These are phyloP conservation scores for Candida qinlingensis DNA, from an alignment of 805 yeast genomes.

Conservation along the genomic window DNA sequence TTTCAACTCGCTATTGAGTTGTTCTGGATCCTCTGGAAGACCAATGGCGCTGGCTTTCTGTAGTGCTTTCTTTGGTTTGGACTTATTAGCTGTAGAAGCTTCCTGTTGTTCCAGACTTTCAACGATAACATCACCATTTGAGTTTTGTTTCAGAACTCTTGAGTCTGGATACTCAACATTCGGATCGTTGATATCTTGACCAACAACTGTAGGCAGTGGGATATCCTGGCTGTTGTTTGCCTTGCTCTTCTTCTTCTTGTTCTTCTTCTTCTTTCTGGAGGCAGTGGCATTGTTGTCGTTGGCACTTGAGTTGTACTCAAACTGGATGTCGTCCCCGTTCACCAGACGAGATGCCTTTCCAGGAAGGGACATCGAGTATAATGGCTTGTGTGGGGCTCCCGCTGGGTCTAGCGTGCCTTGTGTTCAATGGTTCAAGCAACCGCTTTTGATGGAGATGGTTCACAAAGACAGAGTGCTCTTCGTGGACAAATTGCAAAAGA, in stretches of 20 bases:
- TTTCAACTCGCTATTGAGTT: slow-evolving; percentile 24
- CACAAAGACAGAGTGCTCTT: too few relatives aligned
- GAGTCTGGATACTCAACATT: slow-evolving; percentile 66
- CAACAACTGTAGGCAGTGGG: slow-evolving; percentile 14
- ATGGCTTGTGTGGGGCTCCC: not conserved
- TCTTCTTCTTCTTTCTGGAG: slow-evolving; percentile 19
- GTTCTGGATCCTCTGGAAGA: slow-evolving; percentile 16
- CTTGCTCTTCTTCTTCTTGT: slow-evolving; percentile 31
- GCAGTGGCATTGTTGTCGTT: slow-evolving; percentile 2
- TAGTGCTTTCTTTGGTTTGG: slow-evolving; percentile 35
- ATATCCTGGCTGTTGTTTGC: slow-evolving; percentile 7
- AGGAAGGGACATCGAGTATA: not conserved
- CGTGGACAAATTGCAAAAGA: too few relatives aligned
- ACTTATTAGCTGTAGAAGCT: slow-evolving; percentile 37
- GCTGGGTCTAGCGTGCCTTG: too few relatives aligned
- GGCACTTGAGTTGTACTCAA: slow-evolving; percentile 22
- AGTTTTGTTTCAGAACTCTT: slow-evolving; percentile 61
- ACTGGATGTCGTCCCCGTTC: slow-evolving; percentile 28
- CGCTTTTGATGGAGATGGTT: too few relatives aligned
- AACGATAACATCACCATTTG: slow-evolving; percentile 75
- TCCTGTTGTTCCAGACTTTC: slow-evolving; percentile 32
- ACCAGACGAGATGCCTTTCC: slow-evolving; percentile 12
- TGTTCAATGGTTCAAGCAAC: too few relatives aligned
- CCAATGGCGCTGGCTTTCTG: slow-evolving; percentile 25
- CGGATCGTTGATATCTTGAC: slow-evolving; percentile 41